These are phyloP conservation scores for Pharnaceum exiguum DNA, from an alignment of 148 eudicot genomes.

Conservation along the genomic window DNA sequence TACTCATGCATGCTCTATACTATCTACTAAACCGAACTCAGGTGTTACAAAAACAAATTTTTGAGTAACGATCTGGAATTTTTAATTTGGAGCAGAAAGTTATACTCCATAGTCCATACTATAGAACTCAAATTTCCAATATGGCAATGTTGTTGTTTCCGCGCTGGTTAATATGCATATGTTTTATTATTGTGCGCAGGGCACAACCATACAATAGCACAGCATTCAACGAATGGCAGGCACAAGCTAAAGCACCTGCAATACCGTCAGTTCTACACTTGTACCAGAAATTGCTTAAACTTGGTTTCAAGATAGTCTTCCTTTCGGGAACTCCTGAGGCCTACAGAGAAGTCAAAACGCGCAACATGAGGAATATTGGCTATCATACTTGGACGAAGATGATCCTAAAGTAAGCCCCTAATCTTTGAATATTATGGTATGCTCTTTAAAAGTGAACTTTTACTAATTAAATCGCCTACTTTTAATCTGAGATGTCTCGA, in stretches of 20 bases:
- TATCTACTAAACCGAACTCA: too few species aligned
- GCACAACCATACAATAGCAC: slow-evolving; percentile 23
- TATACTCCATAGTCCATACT: too few species aligned
- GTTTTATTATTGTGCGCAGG: background rate
- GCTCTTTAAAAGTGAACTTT: too few species aligned
- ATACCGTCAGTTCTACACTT: slow-evolving; percentile 21
- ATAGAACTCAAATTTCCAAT: background rate
- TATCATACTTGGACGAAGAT: slow-evolving; percentile 39
- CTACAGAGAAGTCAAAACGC: slow-evolving; percentile 19
- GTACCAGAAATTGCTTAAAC: slow-evolving; percentile 23
- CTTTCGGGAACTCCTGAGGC: slow-evolving; percentile 29
- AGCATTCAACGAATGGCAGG: slow-evolving; percentile 26
- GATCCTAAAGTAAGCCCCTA: slow-evolving; percentile 37
- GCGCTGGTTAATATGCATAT: too few species aligned
- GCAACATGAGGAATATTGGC: slow-evolving; percentile 40
- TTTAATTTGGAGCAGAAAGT: too few species aligned
- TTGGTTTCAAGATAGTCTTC: slow-evolving; percentile 38
- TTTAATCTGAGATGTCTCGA: too few species aligned
- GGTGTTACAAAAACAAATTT: too few species aligned
- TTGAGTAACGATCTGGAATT: too few species aligned
- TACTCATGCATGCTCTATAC: too few species aligned
- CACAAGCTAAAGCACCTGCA: slow-evolving; percentile 16
- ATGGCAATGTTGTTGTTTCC: background rate
- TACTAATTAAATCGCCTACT: too few species aligned
- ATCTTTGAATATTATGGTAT: too few species aligned